phyloP scores from a whole-genome alignment of 1,284 basidiomycete species.

The Cutaneotrichosporon sp. region DNA sequence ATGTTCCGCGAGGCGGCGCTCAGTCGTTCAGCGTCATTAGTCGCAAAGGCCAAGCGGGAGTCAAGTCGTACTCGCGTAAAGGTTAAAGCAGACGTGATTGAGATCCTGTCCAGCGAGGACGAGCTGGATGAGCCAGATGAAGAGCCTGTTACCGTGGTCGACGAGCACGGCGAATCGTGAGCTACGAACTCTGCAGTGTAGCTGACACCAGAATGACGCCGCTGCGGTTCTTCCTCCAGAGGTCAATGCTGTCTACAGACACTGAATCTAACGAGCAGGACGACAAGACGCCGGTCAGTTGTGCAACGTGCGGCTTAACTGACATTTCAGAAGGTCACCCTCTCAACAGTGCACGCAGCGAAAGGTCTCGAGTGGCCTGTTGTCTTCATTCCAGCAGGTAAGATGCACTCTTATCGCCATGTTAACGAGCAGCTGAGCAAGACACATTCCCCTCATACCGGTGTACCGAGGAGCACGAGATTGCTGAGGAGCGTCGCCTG shows the following conservation, averaged over 20 bases:
- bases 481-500: constrained; percentile 76
- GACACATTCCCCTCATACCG: constrained; percentile 75
- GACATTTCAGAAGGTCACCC: constrained; percentile 65
- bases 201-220: constrained; percentile 56
- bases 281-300: constrained; percentile 10
- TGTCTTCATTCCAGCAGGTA: constrained; percentile 47
- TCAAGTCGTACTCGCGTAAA: constrained; percentile 1
- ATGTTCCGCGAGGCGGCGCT: constrained; percentile 25
- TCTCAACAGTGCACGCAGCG: constrained; percentile 82
- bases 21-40: constrained; percentile 16
- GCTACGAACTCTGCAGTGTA: not conserved
- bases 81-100: constrained; percentile 27
- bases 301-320: not conserved
- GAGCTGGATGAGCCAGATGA: constrained; percentile 17
- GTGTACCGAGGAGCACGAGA: constrained; percentile 58
- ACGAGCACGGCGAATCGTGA: constrained; percentile 13
- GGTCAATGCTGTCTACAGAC: constrained; percentile 79
- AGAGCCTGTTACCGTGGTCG: not conserved
- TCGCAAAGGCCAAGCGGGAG: not conserved
- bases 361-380: constrained; percentile 90
- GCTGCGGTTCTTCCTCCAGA: constrained; percentile 73
- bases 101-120: constrained; percentile 39
- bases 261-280: constrained; percentile 62
- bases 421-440: constrained; percentile 57
- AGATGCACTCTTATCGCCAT: constrained; percentile 1